Percentiles rank a stretch among this genome's conserved stretches.
These are phyloP conservation scores for Penicillium waksmanii DNA, from an alignment of 495 filamentous ascomycete species.

Conservation along the genomic window DNA sequence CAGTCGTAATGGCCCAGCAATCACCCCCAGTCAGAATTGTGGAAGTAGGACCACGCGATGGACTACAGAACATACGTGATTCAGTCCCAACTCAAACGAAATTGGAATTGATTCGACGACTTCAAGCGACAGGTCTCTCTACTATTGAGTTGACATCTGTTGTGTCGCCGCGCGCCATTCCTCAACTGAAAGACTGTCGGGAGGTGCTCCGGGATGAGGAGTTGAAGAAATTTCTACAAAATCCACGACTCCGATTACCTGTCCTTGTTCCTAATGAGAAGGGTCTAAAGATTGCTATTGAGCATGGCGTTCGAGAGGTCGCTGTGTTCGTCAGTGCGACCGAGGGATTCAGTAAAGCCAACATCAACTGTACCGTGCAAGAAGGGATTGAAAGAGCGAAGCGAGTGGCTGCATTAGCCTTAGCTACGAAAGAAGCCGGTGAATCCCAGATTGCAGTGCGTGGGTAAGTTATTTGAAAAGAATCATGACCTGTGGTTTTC, in stretches of 20 bases:
- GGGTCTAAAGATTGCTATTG: slow-evolving; percentile 39
- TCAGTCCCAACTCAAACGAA: slow-evolving; percentile 42
- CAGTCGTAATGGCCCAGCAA: neutral
- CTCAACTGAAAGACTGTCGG: slow-evolving; percentile 46
- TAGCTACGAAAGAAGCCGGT: slow-evolving; percentile 1
- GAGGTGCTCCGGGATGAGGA: slow-evolving; percentile 28
- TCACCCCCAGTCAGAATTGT: slow-evolving; percentile 41
- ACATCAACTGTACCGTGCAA: slow-evolving; percentile 47
- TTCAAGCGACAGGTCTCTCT: slow-evolving; percentile 32
- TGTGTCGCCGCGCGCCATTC: slow-evolving; percentile 46
- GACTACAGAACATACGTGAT: slow-evolving; percentile 46
- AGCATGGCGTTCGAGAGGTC: slow-evolving; percentile 38
- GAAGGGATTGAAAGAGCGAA: slow-evolving; percentile 34
- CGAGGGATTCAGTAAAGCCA: slow-evolving; percentile 47
- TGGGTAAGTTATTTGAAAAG: slow-evolving; percentile 36
- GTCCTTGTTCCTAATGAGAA: slow-evolving; percentile 49
- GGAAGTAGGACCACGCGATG: slow-evolving; percentile 53
- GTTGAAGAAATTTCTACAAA: slow-evolving; percentile 12
- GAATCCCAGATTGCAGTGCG: slow-evolving; percentile 30
- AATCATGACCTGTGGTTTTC: neutral
- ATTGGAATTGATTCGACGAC: slow-evolving; percentile 41
- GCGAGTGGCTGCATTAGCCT: slow-evolving; percentile 29
- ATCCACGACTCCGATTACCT: slow-evolving; percentile 27
- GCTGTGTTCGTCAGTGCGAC: slow-evolving; percentile 49
- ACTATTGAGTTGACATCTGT: slow-evolving; percentile 51